These are phyloP conservation scores for Gracilaria gracilis DNA, from an alignment of 23 red algal genomes.

Conservation along the genomic window DNA sequence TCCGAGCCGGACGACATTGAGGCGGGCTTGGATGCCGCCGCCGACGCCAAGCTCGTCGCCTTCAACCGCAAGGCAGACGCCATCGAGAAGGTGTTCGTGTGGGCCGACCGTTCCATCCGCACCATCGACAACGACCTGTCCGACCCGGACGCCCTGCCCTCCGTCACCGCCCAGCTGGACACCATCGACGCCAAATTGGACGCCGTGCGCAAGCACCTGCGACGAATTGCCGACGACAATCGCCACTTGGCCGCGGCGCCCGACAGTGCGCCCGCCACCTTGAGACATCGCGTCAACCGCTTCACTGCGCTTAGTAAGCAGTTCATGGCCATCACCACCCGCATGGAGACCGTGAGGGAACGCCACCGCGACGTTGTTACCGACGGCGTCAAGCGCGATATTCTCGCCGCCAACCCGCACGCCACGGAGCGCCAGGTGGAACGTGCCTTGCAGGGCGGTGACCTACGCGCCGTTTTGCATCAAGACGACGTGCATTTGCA, in stretches of 20 bases:
- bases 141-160: slow-evolving; percentile 33
- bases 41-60: slow-evolving; percentile 23
- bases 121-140: slow-evolving; percentile 6
- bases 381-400: slow-evolving; percentile 37
- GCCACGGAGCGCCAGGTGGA: slow-evolving; percentile 45
- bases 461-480: slow-evolving; percentile 55
- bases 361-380: slow-evolving; percentile 35
- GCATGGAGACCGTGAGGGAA: slow-evolving; percentile 41
- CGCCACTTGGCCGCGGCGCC: slow-evolving; percentile 8
- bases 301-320: slow-evolving; percentile 71
- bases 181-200: slow-evolving; percentile 59
- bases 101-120: slow-evolving; percentile 53
- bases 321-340: slow-evolving; percentile 55
- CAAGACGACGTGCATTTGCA: slow-evolving; percentile 18
- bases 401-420: slow-evolving; percentile 54
- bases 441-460: slow-evolving; percentile 45
- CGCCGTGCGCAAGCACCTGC: slow-evolving; percentile 74
- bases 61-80: slow-evolving; percentile 76
- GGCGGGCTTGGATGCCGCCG: slow-evolving; percentile 22
- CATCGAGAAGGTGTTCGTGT: slow-evolving; percentile 72
- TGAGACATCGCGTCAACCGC: slow-evolving; percentile 53
- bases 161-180: slow-evolving; percentile 47
- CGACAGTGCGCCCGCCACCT: slow-evolving; percentile 3
- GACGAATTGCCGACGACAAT: slow-evolving; percentile 83
- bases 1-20: slow-evolving; percentile 60